These are phyloP conservation scores for Fraxinus dipetala DNA, from an alignment of 305 asterid genomes.

Conservation along the genomic window DNA sequence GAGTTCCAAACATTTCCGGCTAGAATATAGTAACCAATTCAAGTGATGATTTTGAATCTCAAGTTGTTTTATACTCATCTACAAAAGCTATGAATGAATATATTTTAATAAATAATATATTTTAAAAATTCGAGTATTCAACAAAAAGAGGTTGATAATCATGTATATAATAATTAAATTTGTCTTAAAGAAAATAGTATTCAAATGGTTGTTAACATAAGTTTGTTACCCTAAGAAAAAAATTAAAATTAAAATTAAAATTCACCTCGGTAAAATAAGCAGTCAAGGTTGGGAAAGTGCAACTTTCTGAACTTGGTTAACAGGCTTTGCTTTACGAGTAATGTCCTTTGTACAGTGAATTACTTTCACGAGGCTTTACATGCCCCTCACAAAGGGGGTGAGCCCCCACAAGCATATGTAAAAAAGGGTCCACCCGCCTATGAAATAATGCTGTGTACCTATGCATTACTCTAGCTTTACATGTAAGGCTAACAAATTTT, in stretches of 20 bases:
- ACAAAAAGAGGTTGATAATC: not conserved
- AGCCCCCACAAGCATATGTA: no score
- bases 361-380: no score
- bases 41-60: not conserved
- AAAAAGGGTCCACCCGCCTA: no score
- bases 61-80: not conserved
- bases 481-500: not conserved
- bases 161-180: no score
- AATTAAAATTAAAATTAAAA: not conserved
- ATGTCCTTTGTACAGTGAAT: no score
- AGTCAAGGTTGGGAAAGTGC: not conserved
- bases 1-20: not conserved
- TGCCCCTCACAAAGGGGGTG: no score
- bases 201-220: no score
- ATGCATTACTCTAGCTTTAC: not conserved
- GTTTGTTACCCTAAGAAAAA: no score
- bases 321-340: not conserved
- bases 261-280: not conserved
- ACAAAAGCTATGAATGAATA: not conserved
- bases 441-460: no score
- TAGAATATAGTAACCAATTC: not conserved
- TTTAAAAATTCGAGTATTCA: not conserved
- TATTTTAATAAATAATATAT: no score
- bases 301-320: not conserved
- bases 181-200: not conserved